A percentile compares a stretch with the other conserved stretches of the same genome.
Conservation (phyloP, 179 eudicot species). For the Actinidia chinensis region DNA sequence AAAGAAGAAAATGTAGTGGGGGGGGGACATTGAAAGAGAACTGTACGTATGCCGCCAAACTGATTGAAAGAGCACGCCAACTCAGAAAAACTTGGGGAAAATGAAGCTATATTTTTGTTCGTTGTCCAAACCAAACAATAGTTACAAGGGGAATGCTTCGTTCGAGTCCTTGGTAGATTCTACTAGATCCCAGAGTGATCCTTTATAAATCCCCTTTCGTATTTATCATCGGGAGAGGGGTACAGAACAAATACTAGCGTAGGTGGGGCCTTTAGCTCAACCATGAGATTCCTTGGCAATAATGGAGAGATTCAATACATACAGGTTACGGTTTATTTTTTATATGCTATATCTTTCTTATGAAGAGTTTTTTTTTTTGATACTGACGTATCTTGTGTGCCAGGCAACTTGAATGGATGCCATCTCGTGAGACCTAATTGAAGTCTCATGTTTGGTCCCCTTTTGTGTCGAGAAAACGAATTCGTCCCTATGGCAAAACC, state of each 20-base stretch:
- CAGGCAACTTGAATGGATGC: constrained; percentile 99
- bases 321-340: constrained; percentile 70
- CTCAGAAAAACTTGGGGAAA: constrained; percentile 77
- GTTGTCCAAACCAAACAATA: constrained; percentile 89
- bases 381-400: constrained; percentile 26
- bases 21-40: constrained; percentile 95
- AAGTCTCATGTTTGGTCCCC: constrained; percentile 95
- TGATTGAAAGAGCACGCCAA: constrained; percentile 79
- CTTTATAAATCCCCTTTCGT: constrained; percentile 79
- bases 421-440: constrained; percentile 85
- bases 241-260: constrained; percentile 98
- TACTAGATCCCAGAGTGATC: constrained; percentile 77
- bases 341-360: constrained; percentile 16
- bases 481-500: constrained; percentile 94
- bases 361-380: constrained; percentile 18
- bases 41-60: constrained; percentile 89
- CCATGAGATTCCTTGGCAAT: constrained; percentile 99
- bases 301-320: constrained; percentile 99
- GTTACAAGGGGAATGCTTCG: constrained; percentile 99
- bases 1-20: constrained; percentile 78
- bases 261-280: constrained; percentile 99
- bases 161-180: constrained; percentile 86
- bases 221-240: constrained; percentile 97
- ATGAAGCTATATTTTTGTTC: constrained; percentile 96
- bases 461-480: constrained; percentile 94